phyloP scores from a whole-genome alignment of 2,329 filamentous ascomycete species.

The Xylaria sp. region DNA sequence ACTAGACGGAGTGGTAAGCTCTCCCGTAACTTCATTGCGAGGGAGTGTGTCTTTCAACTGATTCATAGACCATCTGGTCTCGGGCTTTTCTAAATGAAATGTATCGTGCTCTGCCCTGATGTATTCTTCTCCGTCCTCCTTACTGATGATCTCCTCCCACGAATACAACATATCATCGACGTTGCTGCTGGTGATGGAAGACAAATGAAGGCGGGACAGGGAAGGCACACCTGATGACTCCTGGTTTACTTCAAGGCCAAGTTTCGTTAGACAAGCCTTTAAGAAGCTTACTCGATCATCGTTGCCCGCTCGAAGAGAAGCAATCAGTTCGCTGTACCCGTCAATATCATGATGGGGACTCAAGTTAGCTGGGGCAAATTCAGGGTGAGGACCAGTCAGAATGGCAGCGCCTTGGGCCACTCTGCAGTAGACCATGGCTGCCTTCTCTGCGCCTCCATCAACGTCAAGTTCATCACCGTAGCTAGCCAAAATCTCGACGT shows the following conservation, averaged over 20 bases:
- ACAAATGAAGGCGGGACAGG: conserved; percentile 85
- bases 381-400: conserved; percentile 89
- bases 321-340: conserved; percentile 76
- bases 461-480: conserved; percentile 82
- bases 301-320: conserved; percentile 75
- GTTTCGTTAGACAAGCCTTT: conserved; percentile 79
- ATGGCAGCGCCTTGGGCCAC: conserved; percentile 83
- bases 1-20: conserved; percentile 42
- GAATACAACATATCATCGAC: conserved; percentile 75
- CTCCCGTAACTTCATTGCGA: conserved; percentile 47
- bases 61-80: conserved; percentile 68
- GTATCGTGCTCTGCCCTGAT: conserved; percentile 85
- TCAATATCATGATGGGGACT: conserved; percentile 73
- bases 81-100: conserved; percentile 79
- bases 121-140: conserved; percentile 73
- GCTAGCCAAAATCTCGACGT: conserved; percentile 83
- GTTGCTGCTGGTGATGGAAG: conserved; percentile 71
- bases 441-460: conserved; percentile 76
- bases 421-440: conserved; percentile 85
- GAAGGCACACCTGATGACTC: conserved; percentile 77
- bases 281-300: conserved; percentile 77
- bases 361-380: conserved; percentile 88
- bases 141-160: conserved; percentile 74
- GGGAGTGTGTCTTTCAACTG: conserved; percentile 65
- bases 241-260: conserved; percentile 82